Evolutionary conservation across 2,329 filamentous ascomycete genomes (phyloP).

Genomic region (Ascochyta rabiei): DNA sequence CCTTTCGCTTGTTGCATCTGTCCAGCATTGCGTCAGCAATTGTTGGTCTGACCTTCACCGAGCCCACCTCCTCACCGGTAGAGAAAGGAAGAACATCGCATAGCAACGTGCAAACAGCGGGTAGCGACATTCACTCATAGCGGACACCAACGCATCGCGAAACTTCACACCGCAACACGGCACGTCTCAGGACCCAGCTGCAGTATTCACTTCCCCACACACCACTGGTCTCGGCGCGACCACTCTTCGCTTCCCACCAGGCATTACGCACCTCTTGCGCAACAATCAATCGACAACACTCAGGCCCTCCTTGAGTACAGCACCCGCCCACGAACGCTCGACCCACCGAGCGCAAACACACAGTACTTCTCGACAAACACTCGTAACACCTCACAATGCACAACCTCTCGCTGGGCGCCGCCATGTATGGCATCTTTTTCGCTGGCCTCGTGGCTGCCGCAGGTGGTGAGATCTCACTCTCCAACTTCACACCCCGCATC

Average conservation of each 20-base stretch:
- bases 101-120: conserved; percentile 23
- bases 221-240: conserved; percentile 33
- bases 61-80: background rate
- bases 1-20: conserved; percentile 4
- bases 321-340: conserved; percentile 16
- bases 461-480: conserved; percentile 49
- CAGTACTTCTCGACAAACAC: conserved; percentile 11
- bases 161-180: conserved; percentile 28
- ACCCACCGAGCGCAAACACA: conserved; percentile 14
- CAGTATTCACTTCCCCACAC: conserved; percentile 28
- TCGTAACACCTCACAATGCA: conserved; percentile 29
- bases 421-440: conserved; percentile 31
- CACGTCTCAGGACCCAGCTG: conserved; percentile 32
- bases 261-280: conserved; percentile 12
- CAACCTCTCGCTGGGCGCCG: conserved; percentile 19
- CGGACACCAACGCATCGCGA: conserved; percentile 20
- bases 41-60: conserved; percentile 3
- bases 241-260: conserved; percentile 11
- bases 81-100: conserved; percentile 1
- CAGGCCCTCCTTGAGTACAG: conserved; percentile 13
- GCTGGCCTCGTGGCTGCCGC: conserved; percentile 28
- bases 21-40: conserved; percentile 5
- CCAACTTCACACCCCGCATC: conserved; percentile 53
- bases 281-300: conserved; percentile 19
- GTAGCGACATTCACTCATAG: conserved; percentile 16